Evolutionary conservation across 2,329 filamentous ascomycete species (phyloP).

Genomic region (Diplodia corticola): DNA sequence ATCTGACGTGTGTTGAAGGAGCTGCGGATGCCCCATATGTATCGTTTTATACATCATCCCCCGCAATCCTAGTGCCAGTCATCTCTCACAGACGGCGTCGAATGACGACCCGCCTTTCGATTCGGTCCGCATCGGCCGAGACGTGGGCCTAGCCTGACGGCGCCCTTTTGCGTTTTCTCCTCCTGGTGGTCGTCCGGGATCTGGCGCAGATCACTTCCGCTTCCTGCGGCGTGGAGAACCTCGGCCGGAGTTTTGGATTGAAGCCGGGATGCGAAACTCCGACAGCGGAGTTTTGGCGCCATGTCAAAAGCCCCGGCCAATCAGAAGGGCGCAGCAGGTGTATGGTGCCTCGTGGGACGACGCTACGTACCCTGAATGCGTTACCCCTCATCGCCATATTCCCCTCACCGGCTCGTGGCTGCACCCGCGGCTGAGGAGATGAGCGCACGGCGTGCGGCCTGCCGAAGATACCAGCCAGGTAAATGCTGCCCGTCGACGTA

Average conservation of each 20-base stretch:
- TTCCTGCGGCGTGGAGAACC: neutral
- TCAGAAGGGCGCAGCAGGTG: neutral
- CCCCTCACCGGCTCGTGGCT: neutral
- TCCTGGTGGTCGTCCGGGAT: neutral
- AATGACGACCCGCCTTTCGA: neutral
- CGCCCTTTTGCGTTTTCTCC: neutral
- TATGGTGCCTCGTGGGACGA: too few species aligned
- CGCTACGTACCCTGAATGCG: neutral
- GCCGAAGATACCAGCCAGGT: neutral
- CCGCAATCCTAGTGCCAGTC: neutral
- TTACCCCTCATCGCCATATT: neutral
- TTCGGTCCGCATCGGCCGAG: neutral
- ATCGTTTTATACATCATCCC: neutral
- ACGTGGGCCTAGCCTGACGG: neutral
- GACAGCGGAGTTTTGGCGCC: neutral
- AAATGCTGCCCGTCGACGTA: too few species aligned
- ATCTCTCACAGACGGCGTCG: neutral
- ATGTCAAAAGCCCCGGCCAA: neutral
- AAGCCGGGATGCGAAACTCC: neutral
- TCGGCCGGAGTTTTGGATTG: conserved; percentile 7
- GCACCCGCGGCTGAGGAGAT: neutral
- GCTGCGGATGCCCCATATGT: too few species aligned
- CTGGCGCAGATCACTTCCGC: neutral
- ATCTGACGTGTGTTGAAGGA: too few species aligned
- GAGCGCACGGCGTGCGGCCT: neutral